Evolutionary conservation across 176 grass and related monocot species (phyloP).

Genomic region (Pontederia crassipes): DNA sequence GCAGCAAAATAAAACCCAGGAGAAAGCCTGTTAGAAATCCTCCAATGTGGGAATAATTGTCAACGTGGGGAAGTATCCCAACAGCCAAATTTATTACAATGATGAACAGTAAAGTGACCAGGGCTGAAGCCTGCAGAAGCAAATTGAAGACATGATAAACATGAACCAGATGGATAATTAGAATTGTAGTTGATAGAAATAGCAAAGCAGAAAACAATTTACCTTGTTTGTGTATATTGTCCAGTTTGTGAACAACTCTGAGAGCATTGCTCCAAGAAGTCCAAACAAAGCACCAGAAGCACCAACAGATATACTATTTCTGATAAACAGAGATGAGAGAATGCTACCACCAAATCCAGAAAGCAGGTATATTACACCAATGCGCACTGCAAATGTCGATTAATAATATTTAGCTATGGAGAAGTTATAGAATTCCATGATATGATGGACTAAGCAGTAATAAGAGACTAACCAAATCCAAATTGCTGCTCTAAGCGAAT

Average conservation of each 20-base stretch:
- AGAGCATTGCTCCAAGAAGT: constrained; percentile 10
- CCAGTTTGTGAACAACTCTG: constrained; percentile 4
- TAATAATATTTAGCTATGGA: too few relatives aligned
- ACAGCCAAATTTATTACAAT: constrained; percentile 4
- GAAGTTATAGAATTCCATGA: too few relatives aligned
- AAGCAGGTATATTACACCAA: constrained; percentile 1
- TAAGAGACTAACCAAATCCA: background rate
- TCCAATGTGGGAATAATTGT: constrained; percentile 1
- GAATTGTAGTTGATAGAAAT: background rate
- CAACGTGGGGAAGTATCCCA: background rate
- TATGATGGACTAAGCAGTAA: background rate
- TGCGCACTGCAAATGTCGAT: background rate
- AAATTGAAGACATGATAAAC: background rate
- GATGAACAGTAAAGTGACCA: background rate
- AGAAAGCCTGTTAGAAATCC: constrained; percentile 6
- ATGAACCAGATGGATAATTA: too few relatives aligned
- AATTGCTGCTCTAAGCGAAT: constrained; percentile 4
- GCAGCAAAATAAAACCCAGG: background rate
- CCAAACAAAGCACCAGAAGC: constrained; percentile 8
- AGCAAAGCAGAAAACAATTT: background rate
- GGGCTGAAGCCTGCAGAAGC: background rate
- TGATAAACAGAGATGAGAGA: constrained; percentile 4
- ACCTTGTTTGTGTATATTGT: constrained; percentile 7
- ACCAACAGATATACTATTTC: constrained; percentile 8
- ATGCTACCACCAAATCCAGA: constrained; percentile 1